Percentiles rank a stretch among this genome's conserved stretches.
Evolutionary conservation across 148 eudicot genomes (phyloP).

Genomic region (Nyssa sinensis): DNA sequence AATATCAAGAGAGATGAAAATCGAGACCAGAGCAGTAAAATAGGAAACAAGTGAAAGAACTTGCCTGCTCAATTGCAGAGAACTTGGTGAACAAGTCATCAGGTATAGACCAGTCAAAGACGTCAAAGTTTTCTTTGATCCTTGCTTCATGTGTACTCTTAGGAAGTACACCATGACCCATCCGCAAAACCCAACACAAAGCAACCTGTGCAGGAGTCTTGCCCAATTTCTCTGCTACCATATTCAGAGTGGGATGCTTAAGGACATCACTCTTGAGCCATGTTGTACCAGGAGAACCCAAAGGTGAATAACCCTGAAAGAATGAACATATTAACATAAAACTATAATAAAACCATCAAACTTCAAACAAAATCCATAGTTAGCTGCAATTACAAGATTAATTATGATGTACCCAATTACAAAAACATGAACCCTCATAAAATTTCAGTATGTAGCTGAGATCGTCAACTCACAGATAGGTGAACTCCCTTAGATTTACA

Average conservation of each 20-base stretch:
- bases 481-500: conserved; percentile 68
- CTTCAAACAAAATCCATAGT: neutral
- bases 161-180: conserved; percentile 80
- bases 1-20: too few relatives aligned
- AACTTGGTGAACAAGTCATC: conserved; percentile 61
- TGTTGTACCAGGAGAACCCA: too few relatives aligned
- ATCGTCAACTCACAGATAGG: conserved; percentile 51
- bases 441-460: neutral
- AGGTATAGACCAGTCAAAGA: conserved; percentile 71
- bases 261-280: conserved; percentile 63
- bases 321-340: neutral
- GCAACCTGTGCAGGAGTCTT: conserved; percentile 88
- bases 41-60: conserved; percentile 1
- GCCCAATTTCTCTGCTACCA: conserved; percentile 59
- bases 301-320: conserved; percentile 72
- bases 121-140: conserved; percentile 62
- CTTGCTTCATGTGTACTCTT: conserved; percentile 67
- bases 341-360: neutral
- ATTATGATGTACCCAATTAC: neutral
- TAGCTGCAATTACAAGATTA: neutral
- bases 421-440: neutral
- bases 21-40: too few relatives aligned
- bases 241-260: conserved; percentile 48
- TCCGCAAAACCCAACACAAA: conserved; percentile 80
- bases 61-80: conserved; percentile 70